phyloP scores from a whole-genome alignment of 495 filamentous ascomycete species.

The Schizothecium vesticola region DNA sequence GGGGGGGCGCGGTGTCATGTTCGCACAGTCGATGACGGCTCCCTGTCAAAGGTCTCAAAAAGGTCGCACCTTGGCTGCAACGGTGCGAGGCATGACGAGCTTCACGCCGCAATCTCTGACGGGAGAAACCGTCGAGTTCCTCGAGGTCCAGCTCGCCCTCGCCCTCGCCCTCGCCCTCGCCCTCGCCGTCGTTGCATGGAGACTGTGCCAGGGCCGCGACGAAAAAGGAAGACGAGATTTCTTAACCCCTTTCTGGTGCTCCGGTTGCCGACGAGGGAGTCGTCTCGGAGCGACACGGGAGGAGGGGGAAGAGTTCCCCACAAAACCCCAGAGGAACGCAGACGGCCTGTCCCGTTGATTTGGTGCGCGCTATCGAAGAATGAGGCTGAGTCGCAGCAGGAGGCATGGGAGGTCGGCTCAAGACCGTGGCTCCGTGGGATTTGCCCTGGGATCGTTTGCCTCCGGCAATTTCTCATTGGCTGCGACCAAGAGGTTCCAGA shows the following conservation, averaged over 20 bases:
- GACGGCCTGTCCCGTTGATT: constrained; percentile 23
- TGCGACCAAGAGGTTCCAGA: constrained; percentile 3
- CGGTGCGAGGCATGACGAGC: constrained; percentile 9
- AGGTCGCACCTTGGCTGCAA: constrained; percentile 8
- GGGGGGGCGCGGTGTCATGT: constrained; percentile 11
- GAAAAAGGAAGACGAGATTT: neutral
- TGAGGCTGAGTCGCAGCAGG: constrained; percentile 24
- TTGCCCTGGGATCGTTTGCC: constrained; percentile 2
- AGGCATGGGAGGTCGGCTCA: neutral
- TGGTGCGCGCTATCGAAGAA: constrained; percentile 21
- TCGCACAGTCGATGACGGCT: constrained; percentile 11
- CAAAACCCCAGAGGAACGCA: constrained; percentile 10
- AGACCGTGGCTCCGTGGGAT: neutral
- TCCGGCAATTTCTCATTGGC: constrained; percentile 3
- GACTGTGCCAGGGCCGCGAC: neutral
- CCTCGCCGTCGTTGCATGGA: neutral
- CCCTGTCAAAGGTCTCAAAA: constrained; percentile 15
- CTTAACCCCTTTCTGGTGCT: neutral
- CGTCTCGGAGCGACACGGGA: too few relatives aligned
- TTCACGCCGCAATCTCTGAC: constrained; percentile 8
- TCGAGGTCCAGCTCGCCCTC: neutral
- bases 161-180: neutral
- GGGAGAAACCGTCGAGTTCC: neutral
- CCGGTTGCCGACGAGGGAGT: neutral
- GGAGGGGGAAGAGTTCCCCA: neutral